Evolutionary conservation across 2,329 filamentous ascomycete genomes (phyloP).

Genomic region (Botrytis pseudocinerea): DNA sequence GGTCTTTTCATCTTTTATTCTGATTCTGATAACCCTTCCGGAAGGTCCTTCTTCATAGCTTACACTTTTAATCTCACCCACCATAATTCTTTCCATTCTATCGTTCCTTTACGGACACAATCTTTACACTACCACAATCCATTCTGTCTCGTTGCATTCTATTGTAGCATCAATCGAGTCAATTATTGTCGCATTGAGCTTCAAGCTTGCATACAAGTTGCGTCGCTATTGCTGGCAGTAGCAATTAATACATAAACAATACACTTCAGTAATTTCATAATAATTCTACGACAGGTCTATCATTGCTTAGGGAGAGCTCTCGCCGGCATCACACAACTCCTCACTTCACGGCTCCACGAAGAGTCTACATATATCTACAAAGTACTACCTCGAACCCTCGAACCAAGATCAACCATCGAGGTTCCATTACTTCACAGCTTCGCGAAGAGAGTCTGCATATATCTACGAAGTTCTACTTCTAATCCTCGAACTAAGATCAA

Average conservation of each 20-base stretch:
- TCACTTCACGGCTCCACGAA: neutral
- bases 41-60: neutral
- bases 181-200: conserved; percentile 7
- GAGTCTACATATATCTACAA: neutral
- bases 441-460: no score
- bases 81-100: neutral
- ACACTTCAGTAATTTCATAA: neutral
- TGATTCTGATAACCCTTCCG: neutral
- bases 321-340: neutral
- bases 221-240: conserved; percentile 15
- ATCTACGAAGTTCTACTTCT: no score
- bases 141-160: conserved; percentile 13
- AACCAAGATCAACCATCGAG: neutral
- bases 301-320: neutral
- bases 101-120: neutral
- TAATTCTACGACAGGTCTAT: neutral
- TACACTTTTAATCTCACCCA: neutral
- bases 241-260: neutral
- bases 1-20: neutral
- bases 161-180: conserved; percentile 8
- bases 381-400: neutral
- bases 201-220: conserved; percentile 3
- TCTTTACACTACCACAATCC: neutral
- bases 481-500: neutral
- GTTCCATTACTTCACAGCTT: no score